Percentiles rank a stretch among this genome's conserved stretches.
Conservation (phyloP, 78 protist species). For the Protostelium mycophagum region DNA sequence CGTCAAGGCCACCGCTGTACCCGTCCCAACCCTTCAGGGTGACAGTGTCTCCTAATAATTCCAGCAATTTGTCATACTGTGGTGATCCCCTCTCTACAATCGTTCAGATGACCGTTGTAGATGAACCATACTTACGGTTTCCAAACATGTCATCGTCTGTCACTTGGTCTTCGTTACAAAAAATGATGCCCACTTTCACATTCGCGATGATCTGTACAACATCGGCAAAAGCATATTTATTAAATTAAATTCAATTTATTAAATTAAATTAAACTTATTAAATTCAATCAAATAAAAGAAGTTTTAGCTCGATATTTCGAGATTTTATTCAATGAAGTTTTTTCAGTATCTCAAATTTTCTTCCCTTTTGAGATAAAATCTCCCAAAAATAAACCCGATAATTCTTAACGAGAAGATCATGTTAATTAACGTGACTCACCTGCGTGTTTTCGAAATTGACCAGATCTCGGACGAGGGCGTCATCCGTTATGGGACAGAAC, state of each 20-base stretch:
- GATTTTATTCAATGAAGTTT: too few relatives aligned
- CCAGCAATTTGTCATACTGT: conserved; percentile 42
- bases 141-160: conserved; percentile 34
- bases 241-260: too few relatives aligned
- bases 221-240: too few relatives aligned
- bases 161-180: conserved; percentile 28
- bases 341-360: too few relatives aligned
- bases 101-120: not conserved
- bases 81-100: conserved; percentile 9
- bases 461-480: not conserved
- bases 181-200: conserved; percentile 36
- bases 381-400: too few relatives aligned
- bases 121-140: conserved; percentile 24
- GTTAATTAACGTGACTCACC: too few relatives aligned
- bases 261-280: too few relatives aligned
- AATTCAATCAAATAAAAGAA: too few relatives aligned
- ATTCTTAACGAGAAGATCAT: too few relatives aligned
- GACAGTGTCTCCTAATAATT: conserved; percentile 43
- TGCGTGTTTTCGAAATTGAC: not conserved
- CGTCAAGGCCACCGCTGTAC: conserved; percentile 68
- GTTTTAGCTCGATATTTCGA: too few relatives aligned
- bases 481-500: not conserved
- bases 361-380: not conserved
- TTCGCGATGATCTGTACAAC: not conserved
- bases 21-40: conserved; percentile 34